phyloP scores from a whole-genome alignment of 495 filamentous ascomycete genomes.

The Entonaema liquescens region DNA sequence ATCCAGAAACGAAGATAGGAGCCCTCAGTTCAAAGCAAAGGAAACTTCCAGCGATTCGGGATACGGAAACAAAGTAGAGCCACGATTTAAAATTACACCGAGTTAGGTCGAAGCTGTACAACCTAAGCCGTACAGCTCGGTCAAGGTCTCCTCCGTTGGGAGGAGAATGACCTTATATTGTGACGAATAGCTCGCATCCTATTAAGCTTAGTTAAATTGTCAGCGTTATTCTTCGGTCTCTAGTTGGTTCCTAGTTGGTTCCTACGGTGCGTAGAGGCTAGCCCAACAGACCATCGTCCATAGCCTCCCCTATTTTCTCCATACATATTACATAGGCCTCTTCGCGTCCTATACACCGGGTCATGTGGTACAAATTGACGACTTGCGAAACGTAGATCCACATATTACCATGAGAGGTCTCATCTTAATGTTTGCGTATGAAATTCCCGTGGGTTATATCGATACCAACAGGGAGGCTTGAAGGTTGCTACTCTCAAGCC shows the following conservation, averaged over 20 bases:
- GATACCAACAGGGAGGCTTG: no score
- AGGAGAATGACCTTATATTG: neutral
- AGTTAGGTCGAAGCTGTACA: slow-evolving; percentile 21
- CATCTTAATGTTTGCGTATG: neutral
- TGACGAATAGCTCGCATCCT: neutral
- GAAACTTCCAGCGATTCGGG: neutral
- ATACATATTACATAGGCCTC: neutral
- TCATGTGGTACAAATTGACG: neutral
- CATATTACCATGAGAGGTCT: neutral
- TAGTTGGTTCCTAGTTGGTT: slow-evolving; percentile 37
- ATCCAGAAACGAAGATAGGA: slow-evolving; percentile 6
- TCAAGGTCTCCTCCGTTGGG: slow-evolving; percentile 3
- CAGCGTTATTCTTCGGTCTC: slow-evolving; percentile 16
- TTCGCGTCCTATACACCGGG: neutral
- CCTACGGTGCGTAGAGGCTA: neutral
- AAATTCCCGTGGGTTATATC: neutral
- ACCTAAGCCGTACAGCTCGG: slow-evolving; percentile 15
- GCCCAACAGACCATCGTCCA: neutral
- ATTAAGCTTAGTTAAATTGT: neutral
- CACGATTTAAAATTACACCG: slow-evolving; percentile 29
- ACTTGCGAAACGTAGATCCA: neutral
- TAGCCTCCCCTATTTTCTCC: neutral
- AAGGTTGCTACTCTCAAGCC: neutral
- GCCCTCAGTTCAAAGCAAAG: neutral
- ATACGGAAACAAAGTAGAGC: neutral